phyloP scores from a whole-genome alignment of 805 yeast genomes.

The Starmerella stigmatis region DNA sequence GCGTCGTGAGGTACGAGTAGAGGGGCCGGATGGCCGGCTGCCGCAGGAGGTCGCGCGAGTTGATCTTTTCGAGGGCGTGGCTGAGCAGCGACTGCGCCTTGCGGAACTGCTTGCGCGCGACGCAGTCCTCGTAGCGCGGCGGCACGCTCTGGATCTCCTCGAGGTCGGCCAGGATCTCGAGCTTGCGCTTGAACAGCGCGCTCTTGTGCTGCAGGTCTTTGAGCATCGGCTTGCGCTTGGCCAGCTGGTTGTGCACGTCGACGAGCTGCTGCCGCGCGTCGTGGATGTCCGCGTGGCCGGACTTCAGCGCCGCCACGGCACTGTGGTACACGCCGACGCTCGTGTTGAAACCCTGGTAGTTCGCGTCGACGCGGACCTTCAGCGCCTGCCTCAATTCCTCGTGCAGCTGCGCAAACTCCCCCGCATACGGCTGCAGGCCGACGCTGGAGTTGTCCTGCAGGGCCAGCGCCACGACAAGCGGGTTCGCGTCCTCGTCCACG shows the following conservation, averaged over 20 bases:
- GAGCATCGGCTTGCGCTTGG: constrained; percentile 46
- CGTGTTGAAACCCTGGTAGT: constrained; percentile 62
- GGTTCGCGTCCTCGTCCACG: constrained; percentile 51
- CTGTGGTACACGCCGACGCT: constrained; percentile 75
- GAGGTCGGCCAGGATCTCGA: constrained; percentile 59
- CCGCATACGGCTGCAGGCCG: constrained; percentile 68
- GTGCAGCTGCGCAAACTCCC: constrained; percentile 56
- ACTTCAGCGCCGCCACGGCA: constrained; percentile 51
- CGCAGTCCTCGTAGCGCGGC: constrained; percentile 49
- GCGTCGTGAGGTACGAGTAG: constrained; percentile 30
- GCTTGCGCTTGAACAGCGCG: constrained; percentile 51
- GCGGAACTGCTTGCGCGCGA: constrained; percentile 60
- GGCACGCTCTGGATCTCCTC: constrained; percentile 51
- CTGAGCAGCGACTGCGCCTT: constrained; percentile 51
- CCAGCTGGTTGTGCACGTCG: constrained; percentile 41
- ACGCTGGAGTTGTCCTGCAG: constrained; percentile 79
- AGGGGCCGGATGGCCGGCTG: constrained; percentile 30
- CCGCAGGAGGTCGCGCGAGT: constrained; percentile 26
- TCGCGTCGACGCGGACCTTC: constrained; percentile 56
- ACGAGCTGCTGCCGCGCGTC: constrained; percentile 41
- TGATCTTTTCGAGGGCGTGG: constrained; percentile 33
- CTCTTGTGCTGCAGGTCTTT: constrained; percentile 57
- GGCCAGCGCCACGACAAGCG: constrained; percentile 74
- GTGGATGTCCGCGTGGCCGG: constrained; percentile 51
- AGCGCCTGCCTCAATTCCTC: constrained; percentile 47